These are phyloP conservation scores for Rhynchospora pubera DNA, from an alignment of 176 grass and related monocot genomes.

Conservation along the genomic window DNA sequence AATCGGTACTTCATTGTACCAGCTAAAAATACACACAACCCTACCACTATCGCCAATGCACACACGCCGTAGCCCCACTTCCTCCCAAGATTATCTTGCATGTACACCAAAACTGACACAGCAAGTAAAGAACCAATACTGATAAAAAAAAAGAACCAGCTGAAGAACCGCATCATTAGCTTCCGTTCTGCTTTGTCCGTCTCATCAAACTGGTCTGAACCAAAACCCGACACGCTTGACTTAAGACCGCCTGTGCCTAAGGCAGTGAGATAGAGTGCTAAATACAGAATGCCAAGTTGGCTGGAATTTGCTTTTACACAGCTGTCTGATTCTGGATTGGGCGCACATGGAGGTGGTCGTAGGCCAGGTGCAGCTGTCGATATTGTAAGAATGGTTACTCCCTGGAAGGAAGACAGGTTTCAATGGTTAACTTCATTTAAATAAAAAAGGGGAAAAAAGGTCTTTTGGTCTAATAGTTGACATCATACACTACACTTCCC, in stretches of 20 bases:
- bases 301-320: slow-evolving; percentile 42
- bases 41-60: slow-evolving; percentile 38
- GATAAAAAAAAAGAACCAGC: slow-evolving; percentile 99
- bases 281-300: slow-evolving; percentile 74
- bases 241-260: slow-evolving; percentile 89
- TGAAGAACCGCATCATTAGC: slow-evolving; percentile 88
- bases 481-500: neutral
- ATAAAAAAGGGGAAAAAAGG: neutral
- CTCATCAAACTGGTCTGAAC: slow-evolving; percentile 96
- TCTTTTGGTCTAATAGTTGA: neutral
- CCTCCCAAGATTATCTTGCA: slow-evolving; percentile 76
- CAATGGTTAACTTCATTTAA: neutral
- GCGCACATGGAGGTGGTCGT: slow-evolving; percentile 44
- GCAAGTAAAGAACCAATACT: slow-evolving; percentile 77
- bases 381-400: slow-evolving; percentile 67
- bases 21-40: slow-evolving; percentile 51
- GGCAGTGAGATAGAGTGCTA: slow-evolving; percentile 84
- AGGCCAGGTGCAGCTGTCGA: slow-evolving; percentile 64
- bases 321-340: slow-evolving; percentile 8
- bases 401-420: slow-evolving; percentile 23
- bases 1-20: slow-evolving; percentile 69
- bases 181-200: slow-evolving; percentile 30
- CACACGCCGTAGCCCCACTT: slow-evolving; percentile 66
- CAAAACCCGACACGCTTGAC: slow-evolving; percentile 89
- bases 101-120: slow-evolving; percentile 81